Percentiles rank a stretch among this genome's conserved stretches.
Evolutionary conservation across 2,329 filamentous ascomycete genomes (phyloP).

Genomic region (Penicillium griseofulvum): DNA sequence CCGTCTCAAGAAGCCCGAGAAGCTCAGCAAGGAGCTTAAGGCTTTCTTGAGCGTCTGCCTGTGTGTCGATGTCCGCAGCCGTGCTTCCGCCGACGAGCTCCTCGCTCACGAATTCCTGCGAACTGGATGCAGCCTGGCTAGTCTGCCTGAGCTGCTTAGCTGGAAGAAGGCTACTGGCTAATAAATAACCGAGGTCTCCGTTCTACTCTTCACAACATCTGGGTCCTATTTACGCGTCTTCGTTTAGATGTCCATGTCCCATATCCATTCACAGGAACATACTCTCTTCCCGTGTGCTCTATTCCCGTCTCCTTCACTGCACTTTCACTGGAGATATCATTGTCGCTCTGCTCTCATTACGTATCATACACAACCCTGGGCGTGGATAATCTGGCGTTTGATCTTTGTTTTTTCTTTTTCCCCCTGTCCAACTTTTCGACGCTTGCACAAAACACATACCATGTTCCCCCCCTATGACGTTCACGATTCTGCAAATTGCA

Average conservation of each 20-base stretch:
- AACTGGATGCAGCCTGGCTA: conserved; percentile 79
- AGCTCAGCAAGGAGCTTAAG: conserved; percentile 96
- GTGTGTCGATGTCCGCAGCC: conserved; percentile 92
- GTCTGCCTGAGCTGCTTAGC: conserved; percentile 79
- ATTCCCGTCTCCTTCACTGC: neutral
- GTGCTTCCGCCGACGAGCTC: conserved; percentile 86
- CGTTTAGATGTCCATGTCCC: conserved; percentile 22
- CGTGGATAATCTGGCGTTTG: conserved; percentile 34
- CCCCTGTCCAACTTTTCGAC: neutral
- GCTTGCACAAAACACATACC: conserved; percentile 17
- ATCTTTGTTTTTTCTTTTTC: conserved; percentile 1
- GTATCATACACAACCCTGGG: conserved; percentile 25
- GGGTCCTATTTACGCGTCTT: conserved; percentile 29
- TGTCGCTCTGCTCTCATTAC: neutral
- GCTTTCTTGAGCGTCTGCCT: conserved; percentile 94
- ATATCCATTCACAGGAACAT: conserved; percentile 24
- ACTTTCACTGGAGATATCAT: conserved; percentile 1
- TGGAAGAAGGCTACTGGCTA: conserved; percentile 53
- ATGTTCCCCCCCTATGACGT: conserved; percentile 12
- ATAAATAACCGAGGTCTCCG: conserved; percentile 19
- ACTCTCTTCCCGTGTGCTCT: neutral
- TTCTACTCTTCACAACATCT: conserved; percentile 28
- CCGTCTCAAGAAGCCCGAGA: conserved; percentile 95
- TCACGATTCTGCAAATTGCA: conserved; percentile 12
- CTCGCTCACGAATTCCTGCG: conserved; percentile 91